Conservation (phyloP, 371 early-diverging fungal genomes). For the Capillidium rhysosporum region DNA sequence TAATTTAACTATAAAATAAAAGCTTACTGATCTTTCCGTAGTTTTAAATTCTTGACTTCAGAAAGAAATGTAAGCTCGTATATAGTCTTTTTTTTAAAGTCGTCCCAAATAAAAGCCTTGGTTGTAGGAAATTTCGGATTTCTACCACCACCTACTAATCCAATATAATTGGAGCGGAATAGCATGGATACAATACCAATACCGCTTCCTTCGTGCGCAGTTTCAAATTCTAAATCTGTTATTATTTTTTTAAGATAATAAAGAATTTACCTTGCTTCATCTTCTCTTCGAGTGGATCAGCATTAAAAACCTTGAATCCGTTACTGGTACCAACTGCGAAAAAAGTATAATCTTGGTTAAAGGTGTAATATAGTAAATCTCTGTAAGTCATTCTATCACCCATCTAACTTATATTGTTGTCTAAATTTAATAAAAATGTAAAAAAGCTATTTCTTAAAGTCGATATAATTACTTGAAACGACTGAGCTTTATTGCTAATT, state of each 20-base stretch:
- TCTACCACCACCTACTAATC: slow-evolving; percentile 87
- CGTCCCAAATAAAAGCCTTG: slow-evolving; percentile 82
- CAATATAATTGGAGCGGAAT: slow-evolving; percentile 79
- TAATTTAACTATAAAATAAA: slow-evolving; percentile 12
- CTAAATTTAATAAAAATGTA: no score
- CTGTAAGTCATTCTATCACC: no score
- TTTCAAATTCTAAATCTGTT: not conserved
- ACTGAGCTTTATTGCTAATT: no score
- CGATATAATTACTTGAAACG: no score
- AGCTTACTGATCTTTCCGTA: slow-evolving; percentile 51
- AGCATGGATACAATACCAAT: slow-evolving; percentile 88
- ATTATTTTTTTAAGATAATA: not conserved
- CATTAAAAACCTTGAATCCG: slow-evolving; percentile 85
- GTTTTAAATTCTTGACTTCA: slow-evolving; percentile 58
- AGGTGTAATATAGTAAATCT: slow-evolving; percentile 37
- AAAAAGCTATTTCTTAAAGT: no score
- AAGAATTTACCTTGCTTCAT: slow-evolving; percentile 43
- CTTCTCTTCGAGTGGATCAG: slow-evolving; percentile 74
- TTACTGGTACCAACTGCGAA: slow-evolving; percentile 77
- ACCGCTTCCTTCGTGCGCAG: slow-evolving; percentile 48
- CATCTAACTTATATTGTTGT: no score
- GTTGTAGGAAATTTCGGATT: slow-evolving; percentile 72
- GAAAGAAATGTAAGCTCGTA: slow-evolving; percentile 62
- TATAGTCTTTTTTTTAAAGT: slow-evolving; percentile 44
- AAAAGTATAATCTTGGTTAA: slow-evolving; percentile 71